Percentiles rank a stretch among this genome's conserved stretches.
Conservation (phyloP, 2,329 filamentous ascomycete genomes). For the Hyphodiscus sp. region DNA sequence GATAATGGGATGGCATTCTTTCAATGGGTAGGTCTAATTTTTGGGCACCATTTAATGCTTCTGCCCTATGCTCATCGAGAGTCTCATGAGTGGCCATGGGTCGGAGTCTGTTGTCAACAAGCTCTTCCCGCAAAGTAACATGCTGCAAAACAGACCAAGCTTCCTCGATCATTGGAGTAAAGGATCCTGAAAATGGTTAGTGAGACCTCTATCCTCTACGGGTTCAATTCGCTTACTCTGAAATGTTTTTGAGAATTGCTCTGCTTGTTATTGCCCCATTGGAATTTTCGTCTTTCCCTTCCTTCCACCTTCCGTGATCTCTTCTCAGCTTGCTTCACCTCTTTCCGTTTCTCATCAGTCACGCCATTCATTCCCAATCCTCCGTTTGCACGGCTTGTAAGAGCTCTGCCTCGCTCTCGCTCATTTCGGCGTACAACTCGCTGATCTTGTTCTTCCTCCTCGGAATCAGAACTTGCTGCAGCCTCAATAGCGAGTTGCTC, state of each 20-base stretch:
- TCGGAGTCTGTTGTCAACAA: neutral
- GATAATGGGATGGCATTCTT: neutral
- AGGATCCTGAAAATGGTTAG: constrained; percentile 29
- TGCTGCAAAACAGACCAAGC: constrained; percentile 1
- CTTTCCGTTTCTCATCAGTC: constrained; percentile 65
- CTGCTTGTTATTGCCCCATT: constrained; percentile 65
- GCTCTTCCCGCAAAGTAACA: neutral
- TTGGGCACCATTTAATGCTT: neutral
- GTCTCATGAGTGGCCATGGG: neutral
- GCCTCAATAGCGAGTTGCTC: constrained; percentile 58
- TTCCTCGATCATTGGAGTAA: constrained; percentile 26
- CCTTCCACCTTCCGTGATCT: constrained; percentile 61
- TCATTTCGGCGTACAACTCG: constrained; percentile 33
- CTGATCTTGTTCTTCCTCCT: constrained; percentile 34
- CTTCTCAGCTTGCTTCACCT: constrained; percentile 60
- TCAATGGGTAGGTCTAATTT: neutral
- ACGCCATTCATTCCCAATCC: constrained; percentile 72
- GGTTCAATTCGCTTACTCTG: constrained; percentile 41
- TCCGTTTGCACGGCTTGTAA: constrained; percentile 65
- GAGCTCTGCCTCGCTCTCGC: constrained; percentile 43
- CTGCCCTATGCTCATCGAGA: neutral
- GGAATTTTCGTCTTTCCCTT: constrained; percentile 53
- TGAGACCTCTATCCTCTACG: neutral
- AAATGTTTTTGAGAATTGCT: constrained; percentile 63
- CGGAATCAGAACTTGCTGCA: constrained; percentile 40